phyloP scores from a whole-genome alignment of 2,329 filamentous ascomycete species.

The Aspergillus japonicus region DNA sequence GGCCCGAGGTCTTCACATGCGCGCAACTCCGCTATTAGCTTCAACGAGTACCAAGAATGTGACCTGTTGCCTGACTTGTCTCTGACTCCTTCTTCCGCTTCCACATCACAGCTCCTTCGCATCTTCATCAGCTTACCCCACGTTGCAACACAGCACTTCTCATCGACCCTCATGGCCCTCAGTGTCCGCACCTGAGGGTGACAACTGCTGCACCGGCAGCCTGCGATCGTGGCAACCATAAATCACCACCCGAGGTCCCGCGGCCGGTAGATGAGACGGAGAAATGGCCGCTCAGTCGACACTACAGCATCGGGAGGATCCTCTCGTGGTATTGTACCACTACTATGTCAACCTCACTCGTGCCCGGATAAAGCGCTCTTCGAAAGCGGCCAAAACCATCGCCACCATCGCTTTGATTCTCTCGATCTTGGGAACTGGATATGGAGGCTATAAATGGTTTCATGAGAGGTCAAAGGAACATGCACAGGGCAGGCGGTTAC shows the following conservation, averaged over 20 bases:
- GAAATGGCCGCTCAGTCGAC: constrained; percentile 86
- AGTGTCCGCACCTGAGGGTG: constrained; percentile 15
- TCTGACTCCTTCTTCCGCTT: neutral
- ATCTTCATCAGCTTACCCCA: constrained; percentile 5
- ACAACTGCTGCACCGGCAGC: constrained; percentile 15
- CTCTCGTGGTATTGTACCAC: constrained; percentile 61
- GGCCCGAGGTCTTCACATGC: constrained; percentile 30
- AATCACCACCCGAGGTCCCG: neutral
- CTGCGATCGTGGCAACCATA: neutral
- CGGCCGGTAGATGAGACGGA: neutral
- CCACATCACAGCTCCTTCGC: neutral
- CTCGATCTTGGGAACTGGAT: constrained; percentile 75
- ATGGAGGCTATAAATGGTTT: constrained; percentile 78
- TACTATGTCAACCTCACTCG: constrained; percentile 52
- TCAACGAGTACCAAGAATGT: constrained; percentile 14
- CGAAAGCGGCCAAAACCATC: constrained; percentile 69
- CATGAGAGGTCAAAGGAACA: constrained; percentile 70
- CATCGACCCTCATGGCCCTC: constrained; percentile 19
- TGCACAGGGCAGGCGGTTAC: constrained; percentile 75
- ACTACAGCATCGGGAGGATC: constrained; percentile 66
- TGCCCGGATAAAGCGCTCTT: constrained; percentile 59
- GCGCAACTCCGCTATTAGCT: constrained; percentile 9
- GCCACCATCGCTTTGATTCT: constrained; percentile 73
- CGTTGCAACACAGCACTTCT: constrained; percentile 3
- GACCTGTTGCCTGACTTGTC: constrained; percentile 11